Conservation (phyloP, 192 early-diverging fungal genomes). For the Backusella liffmaniae region DNA sequence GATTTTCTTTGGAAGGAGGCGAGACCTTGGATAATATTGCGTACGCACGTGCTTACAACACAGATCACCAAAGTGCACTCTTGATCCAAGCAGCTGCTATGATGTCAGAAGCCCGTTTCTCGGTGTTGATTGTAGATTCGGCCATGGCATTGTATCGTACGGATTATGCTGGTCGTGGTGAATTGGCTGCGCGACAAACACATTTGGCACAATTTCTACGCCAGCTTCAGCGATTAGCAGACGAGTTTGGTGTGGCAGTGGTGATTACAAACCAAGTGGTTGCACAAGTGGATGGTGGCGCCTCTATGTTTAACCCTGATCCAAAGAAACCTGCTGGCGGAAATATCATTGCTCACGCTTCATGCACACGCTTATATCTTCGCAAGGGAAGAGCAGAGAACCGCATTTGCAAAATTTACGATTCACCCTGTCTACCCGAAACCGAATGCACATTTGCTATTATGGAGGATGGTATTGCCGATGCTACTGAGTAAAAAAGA, state of each 20-base stretch:
- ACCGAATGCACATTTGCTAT: constrained; percentile 93
- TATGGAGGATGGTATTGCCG: constrained; percentile 82
- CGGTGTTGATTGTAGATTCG: constrained; percentile 91
- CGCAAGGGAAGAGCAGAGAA: constrained; percentile 91
- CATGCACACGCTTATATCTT: constrained; percentile 89
- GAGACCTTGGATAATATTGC: constrained; percentile 95
- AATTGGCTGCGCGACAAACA: constrained; percentile 93
- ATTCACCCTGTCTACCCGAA: constrained; percentile 93
- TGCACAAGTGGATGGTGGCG: constrained; percentile 86
- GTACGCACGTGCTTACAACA: constrained; percentile 91
- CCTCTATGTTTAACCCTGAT: constrained; percentile 85
- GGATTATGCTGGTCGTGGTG: constrained; percentile 94
- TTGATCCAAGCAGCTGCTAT: constrained; percentile 84
- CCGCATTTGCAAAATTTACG: constrained; percentile 96
- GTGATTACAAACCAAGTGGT: constrained; percentile 99
- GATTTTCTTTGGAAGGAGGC: constrained; percentile 76
- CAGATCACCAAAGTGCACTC: constrained; percentile 91
- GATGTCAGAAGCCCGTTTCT: constrained; percentile 87
- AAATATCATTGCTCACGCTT: constrained; percentile 98
- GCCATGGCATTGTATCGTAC: constrained; percentile 94
- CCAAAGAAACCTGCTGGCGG: constrained; percentile 97
- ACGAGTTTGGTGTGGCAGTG: constrained; percentile 97
- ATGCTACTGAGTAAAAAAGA: constrained; percentile 69
- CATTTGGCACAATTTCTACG: constrained; percentile 93
- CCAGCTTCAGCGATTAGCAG: constrained; percentile 81